These are phyloP conservation scores for Eimeria sp. DNA, from an alignment of 169 alveolate species.

Conservation along the genomic window DNA sequence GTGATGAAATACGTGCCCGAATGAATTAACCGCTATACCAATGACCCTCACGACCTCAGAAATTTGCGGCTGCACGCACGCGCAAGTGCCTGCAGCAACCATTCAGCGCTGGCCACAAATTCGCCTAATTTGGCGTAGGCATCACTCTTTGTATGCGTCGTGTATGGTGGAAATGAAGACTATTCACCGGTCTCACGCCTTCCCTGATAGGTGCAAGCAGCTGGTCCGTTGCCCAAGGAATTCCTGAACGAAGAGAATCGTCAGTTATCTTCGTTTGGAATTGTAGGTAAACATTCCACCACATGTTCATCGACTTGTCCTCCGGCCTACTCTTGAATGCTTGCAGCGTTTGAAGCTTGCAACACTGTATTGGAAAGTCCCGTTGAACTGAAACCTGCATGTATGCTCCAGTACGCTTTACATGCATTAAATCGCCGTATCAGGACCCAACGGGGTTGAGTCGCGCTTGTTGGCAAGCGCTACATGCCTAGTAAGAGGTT, in stretches of 20 bases:
- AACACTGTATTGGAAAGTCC: constrained; percentile 72
- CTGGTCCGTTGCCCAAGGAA: constrained; percentile 73
- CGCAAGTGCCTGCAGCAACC: neutral
- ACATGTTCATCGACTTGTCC: constrained; percentile 76
- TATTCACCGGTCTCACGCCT: constrained; percentile 22
- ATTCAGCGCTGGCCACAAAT: neutral
- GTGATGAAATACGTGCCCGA: constrained; percentile 30
- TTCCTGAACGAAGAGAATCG: constrained; percentile 32
- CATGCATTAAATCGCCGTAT: neutral
- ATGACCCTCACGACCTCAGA: constrained; percentile 48
- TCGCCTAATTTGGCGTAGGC: neutral
- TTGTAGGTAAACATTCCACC: constrained; percentile 76
- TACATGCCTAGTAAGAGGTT: neutral
- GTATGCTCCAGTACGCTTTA: neutral
- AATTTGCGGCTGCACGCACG: neutral
- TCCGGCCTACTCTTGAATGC: constrained; percentile 49
- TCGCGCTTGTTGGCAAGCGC: neutral
- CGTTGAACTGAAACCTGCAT: constrained; percentile 66
- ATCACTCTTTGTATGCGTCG: neutral
- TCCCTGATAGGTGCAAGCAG: constrained; percentile 63
- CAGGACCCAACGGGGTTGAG: neutral
- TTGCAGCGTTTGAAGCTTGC: constrained; percentile 72
- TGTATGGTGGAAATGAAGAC: neutral
- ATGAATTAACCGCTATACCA: constrained; percentile 75
- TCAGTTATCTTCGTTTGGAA: constrained; percentile 68